Conservation (phyloP, 208 protist species). For the Trypanosoma scelopori region DNA sequence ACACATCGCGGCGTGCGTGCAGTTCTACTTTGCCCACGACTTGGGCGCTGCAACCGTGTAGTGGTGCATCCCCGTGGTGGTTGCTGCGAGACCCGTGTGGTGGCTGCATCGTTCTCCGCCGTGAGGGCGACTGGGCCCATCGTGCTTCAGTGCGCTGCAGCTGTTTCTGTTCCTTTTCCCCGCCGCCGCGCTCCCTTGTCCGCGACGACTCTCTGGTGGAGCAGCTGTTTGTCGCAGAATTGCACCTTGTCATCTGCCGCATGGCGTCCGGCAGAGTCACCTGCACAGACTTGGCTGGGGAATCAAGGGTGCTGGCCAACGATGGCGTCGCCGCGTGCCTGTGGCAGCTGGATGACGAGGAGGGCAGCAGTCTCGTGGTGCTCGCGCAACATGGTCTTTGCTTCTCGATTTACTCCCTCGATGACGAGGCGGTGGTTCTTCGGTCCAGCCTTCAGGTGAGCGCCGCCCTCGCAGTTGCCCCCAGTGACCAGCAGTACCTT, state of each 20-base stretch:
- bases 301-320: not conserved
- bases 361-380: slow-evolving; percentile 6
- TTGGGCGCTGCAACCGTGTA: not conserved
- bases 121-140: not conserved
- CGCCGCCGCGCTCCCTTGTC: not conserved
- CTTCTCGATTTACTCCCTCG: slow-evolving; percentile 12
- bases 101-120: not conserved
- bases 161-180: slow-evolving; percentile 1
- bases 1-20: not conserved
- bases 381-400: slow-evolving; percentile 8
- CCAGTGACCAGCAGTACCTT: not conserved
- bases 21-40: too few relatives aligned
- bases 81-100: not conserved
- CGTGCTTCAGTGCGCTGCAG: not conserved
- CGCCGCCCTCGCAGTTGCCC: not conserved
- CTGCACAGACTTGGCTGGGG: not conserved
- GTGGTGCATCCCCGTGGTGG: not conserved
- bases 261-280: slow-evolving; percentile 7
- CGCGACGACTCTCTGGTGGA: not conserved
- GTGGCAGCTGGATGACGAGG: slow-evolving; percentile 4
- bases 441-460: not conserved
- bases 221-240: slow-evolving; percentile 14
- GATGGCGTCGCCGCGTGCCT: slow-evolving; percentile 2
- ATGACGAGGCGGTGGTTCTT: slow-evolving; percentile 3
- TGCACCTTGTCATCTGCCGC: not conserved